Evolutionary conservation across 768 basidiomycete species (phyloP).

Genomic region (Mycena albidolilacea): DNA sequence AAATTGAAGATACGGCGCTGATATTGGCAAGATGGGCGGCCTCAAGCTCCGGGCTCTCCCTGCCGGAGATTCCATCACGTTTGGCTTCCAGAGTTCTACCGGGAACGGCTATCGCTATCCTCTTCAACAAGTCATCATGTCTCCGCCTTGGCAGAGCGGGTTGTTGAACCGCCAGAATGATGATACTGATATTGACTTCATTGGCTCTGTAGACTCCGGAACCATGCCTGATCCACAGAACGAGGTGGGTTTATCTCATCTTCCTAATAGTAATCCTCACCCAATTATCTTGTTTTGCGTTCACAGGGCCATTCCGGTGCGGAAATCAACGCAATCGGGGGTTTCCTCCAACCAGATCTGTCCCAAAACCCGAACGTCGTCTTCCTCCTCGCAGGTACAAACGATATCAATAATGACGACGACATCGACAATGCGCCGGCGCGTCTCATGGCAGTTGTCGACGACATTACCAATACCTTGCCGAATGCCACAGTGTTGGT

Average conservation of each 20-base stretch:
- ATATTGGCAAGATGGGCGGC: constrained; percentile 23
- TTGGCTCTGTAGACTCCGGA: constrained; percentile 29
- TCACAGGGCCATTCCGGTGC: constrained; percentile 28
- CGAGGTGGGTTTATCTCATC: background rate
- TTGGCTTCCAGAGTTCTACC: constrained; percentile 10
- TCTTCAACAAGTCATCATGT: constrained; percentile 15
- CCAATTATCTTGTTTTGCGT: background rate
- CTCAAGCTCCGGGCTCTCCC: constrained; percentile 20
- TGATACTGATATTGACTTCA: constrained; percentile 12
- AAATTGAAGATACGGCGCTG: background rate
- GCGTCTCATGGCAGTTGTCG: constrained; percentile 18
- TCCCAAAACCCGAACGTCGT: constrained; percentile 19
- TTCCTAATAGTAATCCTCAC: background rate
- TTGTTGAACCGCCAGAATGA: background rate
- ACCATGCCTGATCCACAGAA: constrained; percentile 25
- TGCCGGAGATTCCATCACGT: constrained; percentile 29
- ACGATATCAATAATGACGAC: constrained; percentile 24
- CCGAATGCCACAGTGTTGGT: constrained; percentile 16
- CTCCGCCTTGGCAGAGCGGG: background rate
- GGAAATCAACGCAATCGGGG: constrained; percentile 10
- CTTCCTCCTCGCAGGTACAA: constrained; percentile 29
- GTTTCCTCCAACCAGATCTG: background rate
- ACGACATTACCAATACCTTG: constrained; percentile 1
- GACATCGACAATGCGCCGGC: constrained; percentile 10
- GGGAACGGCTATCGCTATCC: constrained; percentile 26